Conservation (phyloP, 2,329 filamentous ascomycete genomes). For the Raffaelea ambrosiae region DNA sequence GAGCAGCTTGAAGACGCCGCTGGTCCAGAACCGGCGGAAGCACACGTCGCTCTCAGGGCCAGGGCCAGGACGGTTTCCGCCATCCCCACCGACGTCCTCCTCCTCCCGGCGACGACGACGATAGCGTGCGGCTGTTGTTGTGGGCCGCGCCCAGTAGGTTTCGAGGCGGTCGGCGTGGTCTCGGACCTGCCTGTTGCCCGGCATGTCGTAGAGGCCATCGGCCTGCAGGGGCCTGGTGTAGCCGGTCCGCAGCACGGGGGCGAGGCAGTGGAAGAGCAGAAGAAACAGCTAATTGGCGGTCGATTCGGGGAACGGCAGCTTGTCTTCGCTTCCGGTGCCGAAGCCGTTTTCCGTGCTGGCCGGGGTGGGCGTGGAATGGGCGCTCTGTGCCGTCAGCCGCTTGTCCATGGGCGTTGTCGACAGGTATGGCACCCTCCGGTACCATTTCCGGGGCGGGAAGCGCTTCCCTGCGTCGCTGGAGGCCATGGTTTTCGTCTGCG, state of each 20-base stretch:
- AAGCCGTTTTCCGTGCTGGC: slow-evolving; percentile 2
- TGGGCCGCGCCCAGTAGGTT: slow-evolving; percentile 12
- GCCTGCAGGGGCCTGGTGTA: slow-evolving; percentile 15
- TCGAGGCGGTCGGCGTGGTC: slow-evolving; percentile 16
- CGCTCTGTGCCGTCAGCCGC: slow-evolving; percentile 7
- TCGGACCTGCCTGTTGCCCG: slow-evolving; percentile 6
- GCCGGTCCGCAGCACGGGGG: slow-evolving; percentile 13
- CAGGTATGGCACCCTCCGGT: slow-evolving; percentile 20
- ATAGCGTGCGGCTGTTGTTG: slow-evolving; percentile 14
- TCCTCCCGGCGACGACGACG: too few relatives aligned
- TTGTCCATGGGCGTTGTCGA: slow-evolving; percentile 17
- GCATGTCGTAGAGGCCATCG: slow-evolving; percentile 14
- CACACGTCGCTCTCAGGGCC: slow-evolving; percentile 19
- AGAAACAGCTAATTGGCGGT: slow-evolving; percentile 14
- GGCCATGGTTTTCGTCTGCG: too few relatives aligned
- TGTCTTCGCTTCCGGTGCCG: not conserved
- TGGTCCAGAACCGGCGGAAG: slow-evolving; percentile 21
- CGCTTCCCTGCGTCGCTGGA: slow-evolving; percentile 8
- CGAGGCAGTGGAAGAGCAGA: slow-evolving; percentile 15
- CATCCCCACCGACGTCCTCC: slow-evolving; percentile 16
- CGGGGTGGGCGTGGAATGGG: not conserved
- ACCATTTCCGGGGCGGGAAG: slow-evolving; percentile 22
- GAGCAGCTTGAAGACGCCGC: slow-evolving; percentile 18
- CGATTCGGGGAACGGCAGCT: slow-evolving; percentile 12
- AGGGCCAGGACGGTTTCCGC: slow-evolving; percentile 18